These are phyloP conservation scores for Kodamaea arcana DNA, from an alignment of 1,139 yeast genomes.

Conservation along the genomic window DNA sequence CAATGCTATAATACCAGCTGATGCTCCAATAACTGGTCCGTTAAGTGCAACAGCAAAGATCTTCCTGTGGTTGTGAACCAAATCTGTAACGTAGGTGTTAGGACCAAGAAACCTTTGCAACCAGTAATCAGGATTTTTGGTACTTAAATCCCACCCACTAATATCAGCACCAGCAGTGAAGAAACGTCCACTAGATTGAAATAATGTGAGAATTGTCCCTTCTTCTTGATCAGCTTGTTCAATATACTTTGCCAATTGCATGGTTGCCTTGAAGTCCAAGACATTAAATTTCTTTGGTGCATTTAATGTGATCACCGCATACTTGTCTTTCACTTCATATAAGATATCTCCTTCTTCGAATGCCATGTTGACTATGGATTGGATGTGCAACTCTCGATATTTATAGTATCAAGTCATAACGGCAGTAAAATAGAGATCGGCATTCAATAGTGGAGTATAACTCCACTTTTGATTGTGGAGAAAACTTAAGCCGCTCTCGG, in stretches of 20 bases:
- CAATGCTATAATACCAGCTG: slow-evolving; percentile 68
- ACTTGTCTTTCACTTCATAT: slow-evolving; percentile 51
- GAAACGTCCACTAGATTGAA: slow-evolving; percentile 70
- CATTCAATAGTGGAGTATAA: no score
- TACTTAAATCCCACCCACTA: slow-evolving; percentile 15
- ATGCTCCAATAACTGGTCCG: slow-evolving; percentile 84
- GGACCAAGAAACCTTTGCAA: slow-evolving; percentile 59
- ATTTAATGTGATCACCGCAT: slow-evolving; percentile 66
- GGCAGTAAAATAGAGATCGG: no score
- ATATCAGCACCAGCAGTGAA: slow-evolving; percentile 89
- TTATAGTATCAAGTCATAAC: no score
- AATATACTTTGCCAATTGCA: slow-evolving; percentile 55
- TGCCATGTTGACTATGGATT: not conserved
- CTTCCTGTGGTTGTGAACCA: slow-evolving; percentile 69
- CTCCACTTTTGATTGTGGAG: no score
- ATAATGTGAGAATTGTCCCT: slow-evolving; percentile 59
- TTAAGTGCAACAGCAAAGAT: slow-evolving; percentile 72
- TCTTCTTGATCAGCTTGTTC: slow-evolving; percentile 65
- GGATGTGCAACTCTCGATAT: no score
- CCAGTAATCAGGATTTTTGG: slow-evolving; percentile 51
- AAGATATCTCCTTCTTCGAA: slow-evolving; percentile 19
- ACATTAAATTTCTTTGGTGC: slow-evolving; percentile 66
- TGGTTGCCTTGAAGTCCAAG: slow-evolving; percentile 62
- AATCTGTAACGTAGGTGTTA: slow-evolving; percentile 64
- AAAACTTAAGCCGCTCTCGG: no score